A percentile compares a stretch with the other conserved stretches of the same genome.
Conservation (phyloP, 2,329 filamentous ascomycete species). For the Neocatenulostroma microsporum region DNA sequence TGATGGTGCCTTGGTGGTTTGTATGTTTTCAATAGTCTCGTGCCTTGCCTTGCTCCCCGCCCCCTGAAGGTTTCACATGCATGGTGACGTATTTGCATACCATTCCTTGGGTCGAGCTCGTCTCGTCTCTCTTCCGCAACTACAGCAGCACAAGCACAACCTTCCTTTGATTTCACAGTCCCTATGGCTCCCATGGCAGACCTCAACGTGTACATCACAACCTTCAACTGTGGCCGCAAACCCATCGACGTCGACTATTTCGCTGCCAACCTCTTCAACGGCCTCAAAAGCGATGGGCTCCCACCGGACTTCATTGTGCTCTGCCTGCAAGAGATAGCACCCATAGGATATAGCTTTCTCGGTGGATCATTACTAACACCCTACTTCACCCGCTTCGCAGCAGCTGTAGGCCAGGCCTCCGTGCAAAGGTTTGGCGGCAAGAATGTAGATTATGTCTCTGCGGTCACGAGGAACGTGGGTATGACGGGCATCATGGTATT, state of each 20-base stretch:
- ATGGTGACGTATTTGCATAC: too few species aligned
- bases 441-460: constrained; percentile 53
- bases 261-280: constrained; percentile 49
- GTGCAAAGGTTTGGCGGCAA: constrained; percentile 47
- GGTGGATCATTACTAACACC: constrained; percentile 70
- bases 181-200: too few species aligned
- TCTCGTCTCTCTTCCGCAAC: too few species aligned
- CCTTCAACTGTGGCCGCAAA: constrained; percentile 79
- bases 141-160: too few species aligned
- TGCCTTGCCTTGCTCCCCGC: too few species aligned
- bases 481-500: constrained; percentile 89
- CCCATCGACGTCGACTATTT: constrained; percentile 63
- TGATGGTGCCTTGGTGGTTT: too few species aligned
- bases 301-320: constrained; percentile 61
- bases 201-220: constrained; percentile 69
- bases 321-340: constrained; percentile 82
- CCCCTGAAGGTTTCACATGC: too few species aligned
- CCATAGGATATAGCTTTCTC: constrained; percentile 75
- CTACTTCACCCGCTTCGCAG: constrained; percentile 64
- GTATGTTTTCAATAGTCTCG: too few species aligned
- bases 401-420: constrained; percentile 48
- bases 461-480: constrained; percentile 68
- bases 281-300: constrained; percentile 38
- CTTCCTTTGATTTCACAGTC: too few species aligned
- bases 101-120: too few species aligned